phyloP scores from a whole-genome alignment of 2,329 filamentous ascomycete genomes.

The Trichoderma sp. region DNA sequence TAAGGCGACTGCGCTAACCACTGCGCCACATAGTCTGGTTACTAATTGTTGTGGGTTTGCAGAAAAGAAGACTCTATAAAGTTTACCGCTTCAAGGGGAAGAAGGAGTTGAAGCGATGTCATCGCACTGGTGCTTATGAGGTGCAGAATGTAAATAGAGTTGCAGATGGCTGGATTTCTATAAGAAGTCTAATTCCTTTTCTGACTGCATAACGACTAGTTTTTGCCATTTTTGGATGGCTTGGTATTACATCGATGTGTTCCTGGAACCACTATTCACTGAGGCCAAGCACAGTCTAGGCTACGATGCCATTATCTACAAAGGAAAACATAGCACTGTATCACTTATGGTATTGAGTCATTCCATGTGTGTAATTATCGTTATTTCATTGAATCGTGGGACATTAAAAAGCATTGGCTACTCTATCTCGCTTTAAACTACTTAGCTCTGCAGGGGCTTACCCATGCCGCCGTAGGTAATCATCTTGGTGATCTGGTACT shows the following conservation, averaged over 20 bases:
- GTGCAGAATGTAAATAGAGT: neutral
- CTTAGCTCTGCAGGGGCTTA: conserved; percentile 49
- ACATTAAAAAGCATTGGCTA: neutral
- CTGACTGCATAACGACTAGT: neutral
- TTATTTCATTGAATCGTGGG: conserved; percentile 4
- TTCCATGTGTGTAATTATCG: neutral
- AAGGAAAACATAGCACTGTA: neutral
- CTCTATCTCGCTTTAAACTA: neutral
- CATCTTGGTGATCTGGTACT: conserved; percentile 74
- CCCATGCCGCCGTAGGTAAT: conserved; percentile 53
- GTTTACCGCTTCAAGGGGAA: neutral
- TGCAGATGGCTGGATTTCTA: neutral
- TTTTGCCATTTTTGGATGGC: neutral
- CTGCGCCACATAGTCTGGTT: conserved; percentile 34
- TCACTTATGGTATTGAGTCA: neutral
- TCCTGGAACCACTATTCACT: neutral
- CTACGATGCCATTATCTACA: neutral
- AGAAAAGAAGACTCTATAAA: neutral
- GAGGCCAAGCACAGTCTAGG: neutral
- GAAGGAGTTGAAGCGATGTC: neutral
- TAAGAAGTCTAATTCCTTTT: neutral
- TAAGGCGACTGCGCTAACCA: conserved; percentile 42
- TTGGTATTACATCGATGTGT: neutral
- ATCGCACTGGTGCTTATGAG: no score
- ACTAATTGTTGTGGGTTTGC: neutral